Evolutionary conservation across 345 rosid genomes (phyloP), one percentile per base, ranked within the genome.

Genomic region (Viola odorata): DNA sequence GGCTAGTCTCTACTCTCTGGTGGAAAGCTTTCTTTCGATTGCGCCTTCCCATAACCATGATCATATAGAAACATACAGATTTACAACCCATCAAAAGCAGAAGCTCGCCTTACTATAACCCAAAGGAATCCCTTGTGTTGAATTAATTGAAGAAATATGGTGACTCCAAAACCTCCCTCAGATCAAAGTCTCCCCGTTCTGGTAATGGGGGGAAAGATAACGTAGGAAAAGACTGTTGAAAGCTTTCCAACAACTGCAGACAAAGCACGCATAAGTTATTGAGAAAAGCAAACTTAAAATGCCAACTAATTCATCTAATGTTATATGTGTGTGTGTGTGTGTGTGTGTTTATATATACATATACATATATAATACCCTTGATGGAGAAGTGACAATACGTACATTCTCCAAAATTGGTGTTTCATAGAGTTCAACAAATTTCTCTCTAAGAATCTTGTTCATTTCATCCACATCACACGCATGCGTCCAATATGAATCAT

Each of bases 401-500:
- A 91, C 99, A 76, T 86, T 85, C 77, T 95, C 97, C 67, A 95
- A 68, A 62, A 95, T 85, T 5, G 97, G 96, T 58, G 67, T 80
- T 50, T 88, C 89, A 55, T 95, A 88, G 51, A 95, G 95, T 65
- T 91, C 89, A 54, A 95, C 88, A 45, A 95, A 95, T 65, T 95
- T 91, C 79, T 95, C 91, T 59, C 99, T 74, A 58, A 95, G 75
- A 78, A 88, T 88, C 71, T 39, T 74, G 81, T 88, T 95, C 83
- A 95, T 64, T 76, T 63, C 72, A 71, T 95, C 96, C 70, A 91
- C 97, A 52, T 95, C 89, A 70, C 98, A 82, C n/a, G 97, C 99
- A 78, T 95, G 99, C 0, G 98, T 95, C 99, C 99, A 95, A 57
- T 82, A 95, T 13, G 99, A 95, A 83, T 95, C 99, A 61, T 95